Evolutionary conservation across 441 rosid genomes (phyloP), one percentile per base, ranked within the genome.

Genomic region (Euphorbia schlechtendalii): DNA sequence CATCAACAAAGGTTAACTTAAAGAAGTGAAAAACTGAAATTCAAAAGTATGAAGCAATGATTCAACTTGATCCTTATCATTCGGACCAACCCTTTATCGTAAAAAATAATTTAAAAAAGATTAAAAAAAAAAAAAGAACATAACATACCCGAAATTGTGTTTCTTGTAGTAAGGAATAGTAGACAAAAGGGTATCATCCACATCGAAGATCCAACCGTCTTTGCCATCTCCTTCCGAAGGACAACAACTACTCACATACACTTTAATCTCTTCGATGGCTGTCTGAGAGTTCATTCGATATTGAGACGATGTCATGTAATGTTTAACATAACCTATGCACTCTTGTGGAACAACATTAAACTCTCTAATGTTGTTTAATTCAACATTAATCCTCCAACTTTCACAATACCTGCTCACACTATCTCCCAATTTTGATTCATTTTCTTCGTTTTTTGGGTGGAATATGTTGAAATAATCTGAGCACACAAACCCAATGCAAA

Each of bases 371-470:
- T 93, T 90, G 82, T 88, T 85, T 8, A 88, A 65, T 79, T 93
- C 97, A 27, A 77, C 97, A 24, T 88, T 78, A 41, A 88, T 83
- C 71, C 98, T 86, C 98, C 98, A 92, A 78, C 92, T 90, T 74
- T 87, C 90, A 25, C 96, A 91, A 68, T 89, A 91, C 54, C 69
- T 80, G 69, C 82, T 67, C 77, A 80, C 59, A 65, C 68, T 69
- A 48, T 54, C 63, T 5, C 13, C 5, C 2, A 61, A 11, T 40
- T 6, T 36, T 41, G 3, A 10, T 41, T 10, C 46, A 52, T 7
- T 57, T 63, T 64, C 68, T 64, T 64, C 51, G 5, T 15, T 17
- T 0, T 71, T 61, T 36, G 52, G 82, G 67, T 56, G 79, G 75
- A 88, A 53, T 55, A 90, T 86, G 87, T 81, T 90, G 96, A 46